These are phyloP conservation scores for Byssoonygena ceratinophila DNA, from an alignment of 2,329 filamentous ascomycete genomes.

Conservation along the genomic window DNA sequence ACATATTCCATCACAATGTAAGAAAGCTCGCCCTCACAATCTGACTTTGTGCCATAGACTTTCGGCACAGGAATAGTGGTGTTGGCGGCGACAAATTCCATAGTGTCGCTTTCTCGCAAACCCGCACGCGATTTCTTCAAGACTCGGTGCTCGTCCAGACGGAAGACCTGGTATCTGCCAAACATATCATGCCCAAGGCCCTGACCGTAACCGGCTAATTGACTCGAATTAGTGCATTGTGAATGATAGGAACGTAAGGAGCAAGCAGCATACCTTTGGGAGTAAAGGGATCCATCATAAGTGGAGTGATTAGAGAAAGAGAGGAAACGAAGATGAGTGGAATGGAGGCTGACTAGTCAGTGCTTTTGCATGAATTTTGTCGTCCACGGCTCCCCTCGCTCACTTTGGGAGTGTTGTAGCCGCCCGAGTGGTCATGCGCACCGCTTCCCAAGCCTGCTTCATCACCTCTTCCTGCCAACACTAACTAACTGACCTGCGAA, in stretches of 20 bases:
- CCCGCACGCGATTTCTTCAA: not conserved
- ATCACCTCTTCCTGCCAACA: too few relatives aligned
- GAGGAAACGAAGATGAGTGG: too few relatives aligned
- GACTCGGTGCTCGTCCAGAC: conserved; percentile 5
- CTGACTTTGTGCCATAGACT: not conserved
- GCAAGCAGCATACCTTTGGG: not conserved
- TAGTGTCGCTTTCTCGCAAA: not conserved
- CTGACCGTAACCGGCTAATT: not conserved
- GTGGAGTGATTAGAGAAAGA: not conserved
- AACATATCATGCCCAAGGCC: not conserved
- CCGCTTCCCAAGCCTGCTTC: too few relatives aligned
- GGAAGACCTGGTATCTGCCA: not conserved
- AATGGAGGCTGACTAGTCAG: too few relatives aligned
- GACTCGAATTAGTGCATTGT: too few relatives aligned
- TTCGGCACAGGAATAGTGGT: conserved; percentile 9
- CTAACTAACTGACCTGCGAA: too few relatives aligned
- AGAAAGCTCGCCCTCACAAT: not conserved
- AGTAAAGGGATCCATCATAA: not conserved
- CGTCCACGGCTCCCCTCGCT: too few relatives aligned
- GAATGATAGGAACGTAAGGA: not conserved
- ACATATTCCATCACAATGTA: conserved; percentile 3
- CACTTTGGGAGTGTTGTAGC: too few relatives aligned
- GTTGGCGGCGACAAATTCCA: conserved; percentile 2
- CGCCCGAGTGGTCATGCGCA: too few relatives aligned
- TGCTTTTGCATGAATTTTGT: too few relatives aligned